Evolutionary conservation across 257 asterid species (phyloP), one percentile per base, ranked within the genome.

Genomic region (Phtheirospermum japonicum): DNA sequence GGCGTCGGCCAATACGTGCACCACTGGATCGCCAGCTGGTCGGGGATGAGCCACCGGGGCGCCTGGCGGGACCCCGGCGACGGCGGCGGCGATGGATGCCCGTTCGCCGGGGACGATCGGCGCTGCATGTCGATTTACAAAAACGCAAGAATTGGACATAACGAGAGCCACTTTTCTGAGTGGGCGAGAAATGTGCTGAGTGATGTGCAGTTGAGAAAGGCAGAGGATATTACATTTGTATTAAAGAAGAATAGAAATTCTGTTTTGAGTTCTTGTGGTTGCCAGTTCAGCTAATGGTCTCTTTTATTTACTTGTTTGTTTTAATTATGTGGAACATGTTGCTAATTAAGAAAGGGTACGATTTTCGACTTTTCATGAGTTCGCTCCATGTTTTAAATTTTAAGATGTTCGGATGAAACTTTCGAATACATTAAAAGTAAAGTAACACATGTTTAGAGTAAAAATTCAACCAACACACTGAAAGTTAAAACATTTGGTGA

Each of bases 1-100:
- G 97, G 95, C 0, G 73, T 86, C 5, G 95, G 95, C 1, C 97
- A 89, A 43, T 89, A 61, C 18, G 95, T 86, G 4, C 78, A 76
- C 73, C 95, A 83, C 54, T 89, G 97, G 94, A 63, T 86, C 3
- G 95, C 94, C 9, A 73, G 75, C 56, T 83, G 94, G 95, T 84
- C 91, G 0, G 94, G 95, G 62, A 89, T 89, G 95, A 74, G 48
- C 58, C 95, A 86, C 79, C 73, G 72, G 32, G 95, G 97, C 5
- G 94, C 94, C 2, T 89, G 97, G 95, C 70, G 95, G 66, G 95
- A 86, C 55, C 75, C 85, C 0, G 71, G 51, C 0, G 48, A 40
- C n/a, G 48, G 48, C 1, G 88, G 83, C 7, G 75, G 84, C 4
- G 77, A 72, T 7, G 52, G 32, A 1, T 89, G 97, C 74, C 84